These are phyloP conservation scores for Sarocladium strictum DNA, from an alignment of 2,329 filamentous ascomycete genomes.

Conservation along the genomic window DNA sequence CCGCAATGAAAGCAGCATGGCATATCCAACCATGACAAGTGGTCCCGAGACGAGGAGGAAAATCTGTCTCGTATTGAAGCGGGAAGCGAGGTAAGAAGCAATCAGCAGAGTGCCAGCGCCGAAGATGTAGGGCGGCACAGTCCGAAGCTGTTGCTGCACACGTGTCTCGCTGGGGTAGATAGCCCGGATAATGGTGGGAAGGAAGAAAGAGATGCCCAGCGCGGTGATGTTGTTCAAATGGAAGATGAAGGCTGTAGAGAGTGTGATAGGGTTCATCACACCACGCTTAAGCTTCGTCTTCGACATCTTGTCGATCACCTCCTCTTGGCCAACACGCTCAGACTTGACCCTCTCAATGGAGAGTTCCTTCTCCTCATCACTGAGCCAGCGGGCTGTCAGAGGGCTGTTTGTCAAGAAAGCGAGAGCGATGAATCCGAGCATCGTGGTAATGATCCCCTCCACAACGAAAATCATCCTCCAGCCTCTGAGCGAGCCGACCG, in stretches of 20 bases:
- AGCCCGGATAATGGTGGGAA: slow-evolving; percentile 54
- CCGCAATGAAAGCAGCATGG: background rate
- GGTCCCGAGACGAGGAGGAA: background rate
- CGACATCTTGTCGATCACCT: slow-evolving; percentile 54
- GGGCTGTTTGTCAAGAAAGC: slow-evolving; percentile 61
- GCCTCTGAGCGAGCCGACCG: slow-evolving; percentile 46
- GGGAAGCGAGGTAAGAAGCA: slow-evolving; percentile 47
- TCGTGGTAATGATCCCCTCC: slow-evolving; percentile 57
- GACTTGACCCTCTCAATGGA: slow-evolving; percentile 59
- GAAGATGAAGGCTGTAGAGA: slow-evolving; percentile 49
- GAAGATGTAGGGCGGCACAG: slow-evolving; percentile 55
- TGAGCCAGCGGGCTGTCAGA: slow-evolving; percentile 59
- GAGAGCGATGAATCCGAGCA: slow-evolving; percentile 50
- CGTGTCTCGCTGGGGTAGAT: slow-evolving; percentile 51
- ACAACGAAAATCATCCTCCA: slow-evolving; percentile 71
- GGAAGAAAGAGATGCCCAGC: slow-evolving; percentile 59
- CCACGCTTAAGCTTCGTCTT: slow-evolving; percentile 45
- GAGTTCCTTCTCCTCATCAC: slow-evolving; percentile 54
- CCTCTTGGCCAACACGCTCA: slow-evolving; percentile 50
- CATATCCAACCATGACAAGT: slow-evolving; percentile 12
- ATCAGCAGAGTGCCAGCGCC: slow-evolving; percentile 52
- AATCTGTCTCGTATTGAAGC: slow-evolving; percentile 40
- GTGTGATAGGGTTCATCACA: slow-evolving; percentile 50
- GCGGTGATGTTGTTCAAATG: slow-evolving; percentile 58
- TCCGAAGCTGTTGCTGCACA: slow-evolving; percentile 54